phyloP scores from a whole-genome alignment of 2,329 filamentous ascomycete genomes.

The Periconia sp. region DNA sequence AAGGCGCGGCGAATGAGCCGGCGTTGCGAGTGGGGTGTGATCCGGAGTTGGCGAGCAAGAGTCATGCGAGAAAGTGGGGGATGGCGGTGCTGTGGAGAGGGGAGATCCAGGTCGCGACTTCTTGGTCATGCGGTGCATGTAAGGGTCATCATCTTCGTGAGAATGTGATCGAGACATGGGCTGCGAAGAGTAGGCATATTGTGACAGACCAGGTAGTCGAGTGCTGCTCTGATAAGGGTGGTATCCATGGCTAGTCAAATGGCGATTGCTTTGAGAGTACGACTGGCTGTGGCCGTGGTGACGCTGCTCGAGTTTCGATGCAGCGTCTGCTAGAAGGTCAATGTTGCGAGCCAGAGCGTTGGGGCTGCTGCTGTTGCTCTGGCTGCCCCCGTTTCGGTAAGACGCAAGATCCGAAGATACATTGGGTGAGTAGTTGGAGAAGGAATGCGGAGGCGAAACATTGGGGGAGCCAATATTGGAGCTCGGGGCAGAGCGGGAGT shows the following conservation, averaged over 20 bases:
- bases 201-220: conserved; percentile 60
- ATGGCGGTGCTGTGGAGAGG: conserved; percentile 92
- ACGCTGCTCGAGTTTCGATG: conserved; percentile 67
- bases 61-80: conserved; percentile 94
- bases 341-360: conserved; percentile 60
- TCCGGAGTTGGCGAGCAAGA: conserved; percentile 94
- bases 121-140: conserved; percentile 75
- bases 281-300: conserved; percentile 51
- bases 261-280: conserved; percentile 36
- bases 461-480: conserved; percentile 91
- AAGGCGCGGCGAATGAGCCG: conserved; percentile 89
- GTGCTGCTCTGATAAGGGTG: conserved; percentile 52
- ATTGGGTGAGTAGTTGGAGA: conserved; percentile 62
- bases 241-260: conserved; percentile 44
- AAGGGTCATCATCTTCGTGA: conserved; percentile 80
- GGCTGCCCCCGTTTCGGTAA: conserved; percentile 47
- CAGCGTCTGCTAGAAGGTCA: conserved; percentile 69
- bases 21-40: conserved; percentile 96
- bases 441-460: conserved; percentile 91
- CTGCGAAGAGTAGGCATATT: conserved; percentile 66
- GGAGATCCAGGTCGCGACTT: conserved; percentile 91
- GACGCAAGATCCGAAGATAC: conserved; percentile 60
- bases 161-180: conserved; percentile 91
- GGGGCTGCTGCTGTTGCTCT: conserved; percentile 45
- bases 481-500: conserved; percentile 83